These are phyloP conservation scores for Mycena maculata DNA, from an alignment of 768 basidiomycete genomes.

Conservation along the genomic window DNA sequence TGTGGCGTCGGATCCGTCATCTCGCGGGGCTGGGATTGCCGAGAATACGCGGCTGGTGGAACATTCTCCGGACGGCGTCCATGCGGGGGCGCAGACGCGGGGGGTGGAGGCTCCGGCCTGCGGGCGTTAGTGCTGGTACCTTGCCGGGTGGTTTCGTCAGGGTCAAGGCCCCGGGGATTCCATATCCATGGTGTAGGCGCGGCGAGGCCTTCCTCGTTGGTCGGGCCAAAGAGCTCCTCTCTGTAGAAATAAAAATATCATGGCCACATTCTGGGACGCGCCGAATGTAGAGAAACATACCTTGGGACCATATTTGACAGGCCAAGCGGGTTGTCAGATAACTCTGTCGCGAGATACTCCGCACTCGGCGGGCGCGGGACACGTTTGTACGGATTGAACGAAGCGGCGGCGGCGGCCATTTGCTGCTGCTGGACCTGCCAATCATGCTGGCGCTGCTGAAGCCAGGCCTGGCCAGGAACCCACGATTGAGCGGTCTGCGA, in stretches of 20 bases:
- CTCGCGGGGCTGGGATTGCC: constrained; percentile 23
- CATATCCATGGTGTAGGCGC: constrained; percentile 80
- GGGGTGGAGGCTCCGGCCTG: constrained; percentile 25
- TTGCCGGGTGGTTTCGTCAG: constrained; percentile 43
- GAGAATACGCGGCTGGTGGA: constrained; percentile 19
- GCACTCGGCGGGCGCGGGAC: constrained; percentile 69
- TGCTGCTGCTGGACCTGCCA: constrained; percentile 40
- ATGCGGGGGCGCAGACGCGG: constrained; percentile 17
- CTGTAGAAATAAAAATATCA: constrained; percentile 37
- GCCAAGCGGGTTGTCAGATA: constrained; percentile 73
- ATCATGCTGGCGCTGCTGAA: constrained; percentile 43
- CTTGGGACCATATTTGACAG: constrained; percentile 73
- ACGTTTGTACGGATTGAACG: constrained; percentile 74
- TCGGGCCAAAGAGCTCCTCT: constrained; percentile 48
- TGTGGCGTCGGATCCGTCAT: constrained; percentile 30
- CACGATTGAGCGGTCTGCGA: constrained; percentile 45
- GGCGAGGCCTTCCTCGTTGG: constrained; percentile 46
- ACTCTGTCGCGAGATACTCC: constrained; percentile 70
- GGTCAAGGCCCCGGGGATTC: constrained; percentile 62
- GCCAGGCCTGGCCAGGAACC: constrained; percentile 57
- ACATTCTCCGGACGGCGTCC: neutral
- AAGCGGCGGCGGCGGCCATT: constrained; percentile 39
- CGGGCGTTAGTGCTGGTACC: constrained; percentile 26
- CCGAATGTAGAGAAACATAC: constrained; percentile 49
- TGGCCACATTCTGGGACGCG: constrained; percentile 12